These are phyloP conservation scores for Xylaria hypoxylon DNA, from an alignment of 2,329 filamentous ascomycete genomes.

Conservation along the genomic window DNA sequence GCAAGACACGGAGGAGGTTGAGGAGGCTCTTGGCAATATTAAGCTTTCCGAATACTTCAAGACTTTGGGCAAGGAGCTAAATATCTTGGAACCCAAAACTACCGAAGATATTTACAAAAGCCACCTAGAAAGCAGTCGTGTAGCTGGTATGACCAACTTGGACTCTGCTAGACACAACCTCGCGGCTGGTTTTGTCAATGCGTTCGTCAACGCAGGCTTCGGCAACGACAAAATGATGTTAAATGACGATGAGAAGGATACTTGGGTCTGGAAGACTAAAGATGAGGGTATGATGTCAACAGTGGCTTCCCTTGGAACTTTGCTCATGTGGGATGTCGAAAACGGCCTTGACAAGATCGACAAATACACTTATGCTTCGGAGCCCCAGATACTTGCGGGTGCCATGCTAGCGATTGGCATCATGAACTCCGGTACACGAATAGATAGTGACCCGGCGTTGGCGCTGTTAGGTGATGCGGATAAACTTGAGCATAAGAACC, in stretches of 20 bases:
- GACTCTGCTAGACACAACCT: conserved; percentile 97
- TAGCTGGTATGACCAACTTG: conserved; percentile 91
- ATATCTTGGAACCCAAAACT: conserved; percentile 95
- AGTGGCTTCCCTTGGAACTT: conserved; percentile 89
- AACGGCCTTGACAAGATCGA: conserved; percentile 93
- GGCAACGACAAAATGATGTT: conserved; percentile 99
- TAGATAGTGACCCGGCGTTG: conserved; percentile 90
- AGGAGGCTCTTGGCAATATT: conserved; percentile 87
- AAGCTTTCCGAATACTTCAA: conserved; percentile 94
- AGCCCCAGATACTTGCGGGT: conserved; percentile 88
- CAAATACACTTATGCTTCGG: conserved; percentile 87
- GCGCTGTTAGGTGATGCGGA: conserved; percentile 85
- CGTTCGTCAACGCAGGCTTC: conserved; percentile 95
- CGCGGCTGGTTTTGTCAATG: conserved; percentile 95
- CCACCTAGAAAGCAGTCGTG: conserved; percentile 93
- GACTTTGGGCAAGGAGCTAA: conserved; percentile 91
- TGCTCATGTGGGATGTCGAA: conserved; percentile 94
- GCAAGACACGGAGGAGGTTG: conserved; percentile 78
- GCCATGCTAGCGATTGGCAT: conserved; percentile 94
- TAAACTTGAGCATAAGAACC: conserved; percentile 82
- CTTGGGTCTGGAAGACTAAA: conserved; percentile 99
- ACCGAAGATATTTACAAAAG: conserved; percentile 99
- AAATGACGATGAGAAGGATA: conserved; percentile 85
- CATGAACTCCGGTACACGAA: conserved; percentile 89
- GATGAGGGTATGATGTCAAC: conserved; percentile 98